phyloP scores from a whole-genome alignment of 2,329 filamentous ascomycete species.

The Aspergillus piperis region DNA sequence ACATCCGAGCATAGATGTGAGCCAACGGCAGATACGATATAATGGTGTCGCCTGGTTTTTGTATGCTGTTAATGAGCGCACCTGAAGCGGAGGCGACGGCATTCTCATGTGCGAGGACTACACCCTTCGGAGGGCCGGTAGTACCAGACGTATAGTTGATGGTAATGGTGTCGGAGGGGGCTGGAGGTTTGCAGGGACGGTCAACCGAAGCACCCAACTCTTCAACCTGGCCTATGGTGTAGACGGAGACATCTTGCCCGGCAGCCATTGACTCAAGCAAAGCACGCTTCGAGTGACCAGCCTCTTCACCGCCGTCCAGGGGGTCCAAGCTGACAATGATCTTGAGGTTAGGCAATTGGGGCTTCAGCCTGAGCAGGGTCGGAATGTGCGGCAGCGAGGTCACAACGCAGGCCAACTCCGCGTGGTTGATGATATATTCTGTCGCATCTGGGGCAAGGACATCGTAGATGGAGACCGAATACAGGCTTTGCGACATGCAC shows the following conservation, averaged over 20 bases:
- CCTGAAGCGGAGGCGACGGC: constrained; percentile 72
- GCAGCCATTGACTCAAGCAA: constrained; percentile 74
- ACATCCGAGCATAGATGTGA: constrained; percentile 87
- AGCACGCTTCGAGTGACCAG: constrained; percentile 75
- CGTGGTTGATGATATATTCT: constrained; percentile 95
- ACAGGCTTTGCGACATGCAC: constrained; percentile 83
- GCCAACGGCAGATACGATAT: constrained; percentile 91
- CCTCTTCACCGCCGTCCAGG: constrained; percentile 74
- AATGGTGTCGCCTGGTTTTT: constrained; percentile 62
- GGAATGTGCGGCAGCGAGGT: constrained; percentile 80
- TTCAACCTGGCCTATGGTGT: constrained; percentile 80
- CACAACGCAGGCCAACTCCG: constrained; percentile 71
- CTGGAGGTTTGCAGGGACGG: constrained; percentile 69
- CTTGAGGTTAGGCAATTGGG: constrained; percentile 78
- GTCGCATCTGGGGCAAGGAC: constrained; percentile 88
- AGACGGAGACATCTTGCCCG: constrained; percentile 73
- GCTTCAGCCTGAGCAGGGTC: constrained; percentile 74
- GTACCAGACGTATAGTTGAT: constrained; percentile 68
- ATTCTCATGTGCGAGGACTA: constrained; percentile 74
- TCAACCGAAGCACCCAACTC: constrained; percentile 71
- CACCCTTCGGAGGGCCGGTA: constrained; percentile 65
- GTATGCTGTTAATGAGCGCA: constrained; percentile 57
- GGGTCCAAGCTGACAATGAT: constrained; percentile 84
- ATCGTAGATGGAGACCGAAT: constrained; percentile 91
- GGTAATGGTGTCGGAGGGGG: constrained; percentile 75